Percentiles rank a stretch among this genome's conserved stretches.
phyloP scores from a whole-genome alignment of 2,329 filamentous ascomycete genomes.

The Penicillium sp. region DNA sequence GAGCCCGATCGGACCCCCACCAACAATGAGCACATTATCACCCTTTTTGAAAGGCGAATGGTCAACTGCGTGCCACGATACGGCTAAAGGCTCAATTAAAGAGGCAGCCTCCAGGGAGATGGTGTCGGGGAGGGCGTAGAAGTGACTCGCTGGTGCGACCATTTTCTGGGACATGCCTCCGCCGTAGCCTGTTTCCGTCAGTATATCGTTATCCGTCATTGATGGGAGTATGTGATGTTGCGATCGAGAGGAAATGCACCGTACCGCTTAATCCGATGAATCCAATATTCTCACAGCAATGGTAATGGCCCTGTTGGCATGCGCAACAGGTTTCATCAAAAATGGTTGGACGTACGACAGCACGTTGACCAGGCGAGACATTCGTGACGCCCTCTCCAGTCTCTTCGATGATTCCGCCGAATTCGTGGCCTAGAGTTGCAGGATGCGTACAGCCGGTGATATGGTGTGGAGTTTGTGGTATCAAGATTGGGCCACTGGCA shows the following conservation, averaged over 20 bases:
- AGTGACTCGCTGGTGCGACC: constrained; percentile 30
- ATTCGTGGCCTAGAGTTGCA: constrained; percentile 67
- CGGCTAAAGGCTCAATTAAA: constrained; percentile 65
- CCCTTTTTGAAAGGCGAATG: constrained; percentile 52
- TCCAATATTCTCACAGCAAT: constrained; percentile 62
- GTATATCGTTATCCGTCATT: not conserved
- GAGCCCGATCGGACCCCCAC: constrained; percentile 67
- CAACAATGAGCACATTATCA: constrained; percentile 59
- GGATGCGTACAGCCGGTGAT: constrained; percentile 62
- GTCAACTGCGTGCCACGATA: constrained; percentile 67
- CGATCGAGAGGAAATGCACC: constrained; percentile 39
- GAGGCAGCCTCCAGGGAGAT: constrained; percentile 41
- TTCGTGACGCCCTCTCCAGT: constrained; percentile 54
- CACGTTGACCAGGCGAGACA: constrained; percentile 60
- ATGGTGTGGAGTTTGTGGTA: constrained; percentile 56
- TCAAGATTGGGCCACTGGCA: constrained; percentile 53
- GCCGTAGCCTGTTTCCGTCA: constrained; percentile 18
- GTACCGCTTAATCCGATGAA: constrained; percentile 56
- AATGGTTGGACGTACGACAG: constrained; percentile 64
- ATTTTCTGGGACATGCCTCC: constrained; percentile 34
- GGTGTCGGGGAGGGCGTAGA: constrained; percentile 30
- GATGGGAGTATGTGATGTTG: not conserved
- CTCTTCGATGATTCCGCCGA: constrained; percentile 62
- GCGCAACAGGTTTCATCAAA: constrained; percentile 61
- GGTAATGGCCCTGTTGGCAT: constrained; percentile 57